Percentiles rank a stretch among this genome's conserved stretches.
These are phyloP conservation scores for Blepharisma undulans DNA, from an alignment of 169 alveolate genomes.

Conservation along the genomic window DNA sequence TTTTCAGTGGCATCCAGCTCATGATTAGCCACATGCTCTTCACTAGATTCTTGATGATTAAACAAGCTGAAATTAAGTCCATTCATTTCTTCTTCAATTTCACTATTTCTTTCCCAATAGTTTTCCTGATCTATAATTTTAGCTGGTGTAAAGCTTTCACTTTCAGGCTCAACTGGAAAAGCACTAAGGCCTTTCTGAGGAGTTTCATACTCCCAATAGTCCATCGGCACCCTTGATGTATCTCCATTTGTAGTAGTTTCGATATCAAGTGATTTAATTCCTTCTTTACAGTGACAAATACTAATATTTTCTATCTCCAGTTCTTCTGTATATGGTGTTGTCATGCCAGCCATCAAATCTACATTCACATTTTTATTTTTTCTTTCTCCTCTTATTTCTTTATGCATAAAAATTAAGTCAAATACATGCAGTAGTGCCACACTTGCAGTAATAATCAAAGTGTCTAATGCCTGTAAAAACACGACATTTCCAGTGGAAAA, in stretches of 20 bases:
- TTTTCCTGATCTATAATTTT: background rate
- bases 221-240: background rate
- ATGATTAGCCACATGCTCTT: background rate
- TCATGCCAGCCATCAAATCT: background rate
- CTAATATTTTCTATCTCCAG: background rate
- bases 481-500: slow-evolving; percentile 27
- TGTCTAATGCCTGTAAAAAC: background rate
- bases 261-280: background rate
- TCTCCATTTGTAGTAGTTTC: background rate
- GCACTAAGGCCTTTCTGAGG: background rate
- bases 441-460: background rate
- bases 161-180: background rate
- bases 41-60: background rate
- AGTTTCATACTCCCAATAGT: background rate
- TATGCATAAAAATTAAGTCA: slow-evolving; percentile 26
- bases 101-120: background rate
- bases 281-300: background rate
- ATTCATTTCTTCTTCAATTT: background rate
- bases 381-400: background rate
- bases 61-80: background rate
- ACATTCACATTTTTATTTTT: background rate
- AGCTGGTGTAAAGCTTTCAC: background rate
- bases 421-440: background rate
- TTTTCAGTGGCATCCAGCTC: background rate
- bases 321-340: background rate